These are phyloP conservation scores for Podaxis sp. DNA, from an alignment of 768 basidiomycete genomes.

Conservation along the genomic window DNA sequence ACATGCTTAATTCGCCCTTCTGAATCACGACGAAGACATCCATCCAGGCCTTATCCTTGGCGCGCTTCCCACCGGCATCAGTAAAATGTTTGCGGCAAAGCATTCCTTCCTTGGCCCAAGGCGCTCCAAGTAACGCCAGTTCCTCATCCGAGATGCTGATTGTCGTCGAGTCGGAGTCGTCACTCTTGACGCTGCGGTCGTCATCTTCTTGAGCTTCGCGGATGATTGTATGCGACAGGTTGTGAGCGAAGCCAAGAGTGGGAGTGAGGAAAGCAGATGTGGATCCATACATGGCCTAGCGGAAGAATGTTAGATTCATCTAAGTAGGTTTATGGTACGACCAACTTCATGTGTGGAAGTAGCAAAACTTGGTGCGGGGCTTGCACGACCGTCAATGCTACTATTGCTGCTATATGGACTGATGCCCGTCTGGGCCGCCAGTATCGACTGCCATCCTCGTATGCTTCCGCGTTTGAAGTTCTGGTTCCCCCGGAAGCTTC, in stretches of 20 bases:
- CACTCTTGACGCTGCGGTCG: constrained; percentile 65
- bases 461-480: constrained; percentile 91
- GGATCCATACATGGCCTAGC: constrained; percentile 59
- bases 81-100: constrained; percentile 94
- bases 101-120: constrained; percentile 99
- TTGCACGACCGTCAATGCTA: constrained; percentile 85
- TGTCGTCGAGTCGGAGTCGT: constrained; percentile 63
- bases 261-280: constrained; percentile 75
- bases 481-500: constrained; percentile 62
- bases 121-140: constrained; percentile 90
- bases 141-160: constrained; percentile 95
- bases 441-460: constrained; percentile 80
- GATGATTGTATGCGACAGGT: constrained; percentile 95
- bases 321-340: background rate
- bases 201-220: constrained; percentile 93
- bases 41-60: constrained; percentile 89
- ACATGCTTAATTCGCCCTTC: constrained; percentile 94
- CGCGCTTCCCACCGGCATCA: constrained; percentile 80
- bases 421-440: constrained; percentile 59
- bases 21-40: constrained; percentile 96
- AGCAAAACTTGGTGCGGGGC: constrained; percentile 92
- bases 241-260: constrained; percentile 94
- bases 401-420: constrained; percentile 87
- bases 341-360: constrained; percentile 84
- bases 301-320: constrained; percentile 8